These are phyloP conservation scores for Xylaria hypoxylon DNA, from an alignment of 2,329 filamentous ascomycete genomes.

Conservation along the genomic window DNA sequence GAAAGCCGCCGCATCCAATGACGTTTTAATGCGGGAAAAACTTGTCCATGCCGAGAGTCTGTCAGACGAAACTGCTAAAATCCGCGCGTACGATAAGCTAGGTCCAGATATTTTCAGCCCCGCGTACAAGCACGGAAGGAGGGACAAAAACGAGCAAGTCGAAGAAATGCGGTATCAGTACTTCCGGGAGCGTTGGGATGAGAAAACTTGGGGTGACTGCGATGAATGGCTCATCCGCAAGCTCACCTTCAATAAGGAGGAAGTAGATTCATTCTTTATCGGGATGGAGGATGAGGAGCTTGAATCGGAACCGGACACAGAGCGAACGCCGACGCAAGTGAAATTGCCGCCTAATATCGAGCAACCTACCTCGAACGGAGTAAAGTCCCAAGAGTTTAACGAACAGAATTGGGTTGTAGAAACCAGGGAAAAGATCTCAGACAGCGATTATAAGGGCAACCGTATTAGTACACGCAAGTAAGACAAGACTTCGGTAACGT, in stretches of 20 bases:
- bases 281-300: constrained; percentile 22
- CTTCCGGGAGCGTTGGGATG: constrained; percentile 44
- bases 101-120: constrained; percentile 45
- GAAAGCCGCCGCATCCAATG: constrained; percentile 10
- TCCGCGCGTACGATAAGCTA: constrained; percentile 32
- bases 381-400: constrained; percentile 27
- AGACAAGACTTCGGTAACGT: neutral
- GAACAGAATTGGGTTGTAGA: constrained; percentile 19
- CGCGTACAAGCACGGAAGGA: constrained; percentile 38
- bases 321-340: neutral
- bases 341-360: constrained; percentile 10
- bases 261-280: constrained; percentile 57
- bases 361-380: constrained; percentile 31
- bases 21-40: constrained; percentile 4
- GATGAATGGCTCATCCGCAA: constrained; percentile 70
- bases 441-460: constrained; percentile 35
- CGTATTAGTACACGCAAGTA: constrained; percentile 45
- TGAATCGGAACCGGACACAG: constrained; percentile 21
- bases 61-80: constrained; percentile 12
- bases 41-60: constrained; percentile 20
- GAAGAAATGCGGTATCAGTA: constrained; percentile 48
- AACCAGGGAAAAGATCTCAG: constrained; percentile 28
- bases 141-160: constrained; percentile 29
- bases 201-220: constrained; percentile 50
- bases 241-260: constrained; percentile 70